These are phyloP conservation scores for Ganoderma lingzhi DNA, from an alignment of 1,284 basidiomycete genomes.

Conservation along the genomic window DNA sequence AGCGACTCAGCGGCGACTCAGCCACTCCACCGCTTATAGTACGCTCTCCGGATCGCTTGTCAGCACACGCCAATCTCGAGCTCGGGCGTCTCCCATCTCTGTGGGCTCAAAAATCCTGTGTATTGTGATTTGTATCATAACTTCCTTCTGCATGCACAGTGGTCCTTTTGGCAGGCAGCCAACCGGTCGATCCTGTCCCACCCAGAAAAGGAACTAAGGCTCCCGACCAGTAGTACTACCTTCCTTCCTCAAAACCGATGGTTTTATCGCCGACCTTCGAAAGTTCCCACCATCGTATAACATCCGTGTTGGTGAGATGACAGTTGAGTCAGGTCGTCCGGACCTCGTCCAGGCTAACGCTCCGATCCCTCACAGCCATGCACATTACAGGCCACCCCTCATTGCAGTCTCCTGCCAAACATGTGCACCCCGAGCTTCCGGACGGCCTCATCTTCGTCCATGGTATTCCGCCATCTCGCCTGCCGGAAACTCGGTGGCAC, in stretches of 20 bases:
- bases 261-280: slow-evolving; percentile 9
- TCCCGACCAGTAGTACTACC: no score
- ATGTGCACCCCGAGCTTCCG: background rate
- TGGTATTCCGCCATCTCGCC: background rate
- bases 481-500: background rate
- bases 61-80: background rate
- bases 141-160: background rate
- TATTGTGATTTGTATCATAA: background rate
- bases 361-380: slow-evolving; percentile 7
- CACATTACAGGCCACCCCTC: background rate
- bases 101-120: background rate
- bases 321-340: slow-evolving; percentile 6
- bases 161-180: background rate
- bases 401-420: background rate
- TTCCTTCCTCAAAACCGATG: slow-evolving; percentile 1
- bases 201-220: background rate
- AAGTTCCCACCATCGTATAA: slow-evolving; percentile 7
- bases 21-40: background rate
- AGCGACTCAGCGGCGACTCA: slow-evolving; percentile 1
- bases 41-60: background rate
- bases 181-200: background rate
- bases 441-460: background rate
- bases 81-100: background rate
- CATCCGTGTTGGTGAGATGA: slow-evolving; percentile 10
- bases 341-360: background rate